Percentiles rank a stretch among this genome's conserved stretches.
phyloP scores from a whole-genome alignment of 768 basidiomycete genomes.

The Serendipita sp. region DNA sequence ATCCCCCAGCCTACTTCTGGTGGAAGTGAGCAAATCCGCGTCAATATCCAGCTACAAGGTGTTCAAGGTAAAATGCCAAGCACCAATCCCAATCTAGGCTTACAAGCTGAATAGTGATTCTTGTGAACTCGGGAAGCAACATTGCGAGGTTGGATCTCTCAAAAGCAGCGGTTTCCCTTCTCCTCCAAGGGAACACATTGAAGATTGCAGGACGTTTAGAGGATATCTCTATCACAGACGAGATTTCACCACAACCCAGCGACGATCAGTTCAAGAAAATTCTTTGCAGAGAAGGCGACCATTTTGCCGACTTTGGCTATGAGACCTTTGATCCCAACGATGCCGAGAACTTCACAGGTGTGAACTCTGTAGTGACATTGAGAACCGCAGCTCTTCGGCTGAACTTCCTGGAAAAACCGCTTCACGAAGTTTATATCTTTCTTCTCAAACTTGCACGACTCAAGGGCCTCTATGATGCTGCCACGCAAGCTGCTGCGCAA shows the following conservation, averaged over 20 bases:
- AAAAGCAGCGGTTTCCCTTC: slow-evolving; percentile 70
- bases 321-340: slow-evolving; percentile 71
- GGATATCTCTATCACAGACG: slow-evolving; percentile 61
- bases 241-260: not conserved
- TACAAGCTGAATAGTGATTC: slow-evolving; percentile 34
- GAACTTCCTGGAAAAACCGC: slow-evolving; percentile 76
- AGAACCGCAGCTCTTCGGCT: slow-evolving; percentile 80
- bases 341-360: slow-evolving; percentile 47
- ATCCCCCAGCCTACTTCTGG: slow-evolving; percentile 11
- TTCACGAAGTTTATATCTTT: slow-evolving; percentile 77
- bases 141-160: slow-evolving; percentile 81
- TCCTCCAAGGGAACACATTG: slow-evolving; percentile 56
- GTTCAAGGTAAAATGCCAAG: slow-evolving; percentile 43
- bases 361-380: slow-evolving; percentile 69
- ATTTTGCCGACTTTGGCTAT: slow-evolving; percentile 87
- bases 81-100: not conserved
- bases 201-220: slow-evolving; percentile 69
- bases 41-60: slow-evolving; percentile 68
- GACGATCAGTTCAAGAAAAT: slow-evolving; percentile 72
- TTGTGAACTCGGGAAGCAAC: slow-evolving; percentile 51
- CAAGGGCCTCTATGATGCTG: slow-evolving; percentile 88
- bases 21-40: slow-evolving; percentile 46
- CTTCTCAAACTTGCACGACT: slow-evolving; percentile 71
- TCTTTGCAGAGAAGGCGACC: slow-evolving; percentile 82
- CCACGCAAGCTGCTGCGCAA: slow-evolving; percentile 83